Evolutionary conservation across 345 rosid genomes (phyloP).

Genomic region (Dimocarpus longan): DNA sequence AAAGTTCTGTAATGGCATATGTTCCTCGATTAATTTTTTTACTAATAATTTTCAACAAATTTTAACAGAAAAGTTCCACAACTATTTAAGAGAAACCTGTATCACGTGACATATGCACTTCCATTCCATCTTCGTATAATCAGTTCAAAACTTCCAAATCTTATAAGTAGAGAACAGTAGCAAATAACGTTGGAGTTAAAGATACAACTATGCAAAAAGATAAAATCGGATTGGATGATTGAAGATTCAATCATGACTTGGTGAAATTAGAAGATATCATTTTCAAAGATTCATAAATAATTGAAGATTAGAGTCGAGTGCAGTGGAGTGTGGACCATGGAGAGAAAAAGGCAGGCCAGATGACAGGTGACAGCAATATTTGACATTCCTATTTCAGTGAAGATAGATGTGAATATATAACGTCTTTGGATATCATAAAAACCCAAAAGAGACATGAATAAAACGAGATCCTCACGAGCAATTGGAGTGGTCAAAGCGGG

Average conservation of each 20-base stretch:
- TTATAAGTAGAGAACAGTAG: neutral
- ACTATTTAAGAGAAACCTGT: too few species aligned
- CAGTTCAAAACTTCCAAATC: too few species aligned
- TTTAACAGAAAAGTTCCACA: too few species aligned
- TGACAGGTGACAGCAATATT: neutral
- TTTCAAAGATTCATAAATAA: neutral
- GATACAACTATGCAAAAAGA: neutral
- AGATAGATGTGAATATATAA: too few species aligned
- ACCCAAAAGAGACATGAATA: neutral
- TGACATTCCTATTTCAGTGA: neutral
- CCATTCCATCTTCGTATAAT: too few species aligned
- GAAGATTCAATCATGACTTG: neutral
- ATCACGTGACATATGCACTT: too few species aligned
- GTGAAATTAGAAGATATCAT: neutral
- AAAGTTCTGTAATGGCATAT: too few species aligned
- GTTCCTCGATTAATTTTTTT: too few species aligned
- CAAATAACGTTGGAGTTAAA: neutral
- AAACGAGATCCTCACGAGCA: too few species aligned
- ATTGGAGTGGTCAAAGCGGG: neutral
- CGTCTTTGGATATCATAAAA: too few species aligned
- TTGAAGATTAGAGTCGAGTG: neutral
- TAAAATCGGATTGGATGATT: too few species aligned
- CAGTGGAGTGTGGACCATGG: neutral
- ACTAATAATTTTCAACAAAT: too few species aligned
- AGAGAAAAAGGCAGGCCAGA: neutral